A percentile compares a stretch with the other conserved stretches of the same genome.
These are phyloP conservation scores for Aspergillus sclerotioniger DNA, from an alignment of 495 filamentous ascomycete species.

Conservation along the genomic window DNA sequence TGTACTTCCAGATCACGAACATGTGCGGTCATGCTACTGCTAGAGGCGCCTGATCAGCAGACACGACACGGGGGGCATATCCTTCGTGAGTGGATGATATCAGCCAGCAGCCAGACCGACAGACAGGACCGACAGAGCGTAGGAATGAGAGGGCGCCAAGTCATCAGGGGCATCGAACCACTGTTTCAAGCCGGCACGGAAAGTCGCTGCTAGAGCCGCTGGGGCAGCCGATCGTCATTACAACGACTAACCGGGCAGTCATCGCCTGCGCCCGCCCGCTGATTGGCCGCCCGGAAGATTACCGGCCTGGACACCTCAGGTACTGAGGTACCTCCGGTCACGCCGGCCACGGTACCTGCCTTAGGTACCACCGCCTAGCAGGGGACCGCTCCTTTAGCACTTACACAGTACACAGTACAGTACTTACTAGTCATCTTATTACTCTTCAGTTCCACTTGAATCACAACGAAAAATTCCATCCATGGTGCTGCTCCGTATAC, in stretches of 20 bases:
- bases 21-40: too few relatives aligned
- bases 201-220: constrained; percentile 16
- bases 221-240: constrained; percentile 22
- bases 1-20: too few relatives aligned
- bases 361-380: constrained; percentile 5
- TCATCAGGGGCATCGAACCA: constrained; percentile 21
- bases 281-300: constrained; percentile 4
- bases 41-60: too few relatives aligned
- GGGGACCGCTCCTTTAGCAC: background rate
- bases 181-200: constrained; percentile 18
- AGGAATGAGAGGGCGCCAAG: constrained; percentile 10
- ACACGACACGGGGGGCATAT: too few relatives aligned
- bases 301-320: constrained; percentile 7
- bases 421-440: background rate
- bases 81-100: too few relatives aligned
- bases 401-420: too few relatives aligned
- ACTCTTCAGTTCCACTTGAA: too few relatives aligned
- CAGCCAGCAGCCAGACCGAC: background rate
- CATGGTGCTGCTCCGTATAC: too few relatives aligned
- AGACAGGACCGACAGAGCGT: background rate
- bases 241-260: constrained; percentile 7
- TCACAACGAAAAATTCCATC: too few relatives aligned
- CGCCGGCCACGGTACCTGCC: constrained; percentile 2
- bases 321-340: background rate
- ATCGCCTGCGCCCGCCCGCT: constrained; percentile 3